Base-by-base conservation (phyloP, 257 asterid species). In the Leonotis leonurus region DNA sequence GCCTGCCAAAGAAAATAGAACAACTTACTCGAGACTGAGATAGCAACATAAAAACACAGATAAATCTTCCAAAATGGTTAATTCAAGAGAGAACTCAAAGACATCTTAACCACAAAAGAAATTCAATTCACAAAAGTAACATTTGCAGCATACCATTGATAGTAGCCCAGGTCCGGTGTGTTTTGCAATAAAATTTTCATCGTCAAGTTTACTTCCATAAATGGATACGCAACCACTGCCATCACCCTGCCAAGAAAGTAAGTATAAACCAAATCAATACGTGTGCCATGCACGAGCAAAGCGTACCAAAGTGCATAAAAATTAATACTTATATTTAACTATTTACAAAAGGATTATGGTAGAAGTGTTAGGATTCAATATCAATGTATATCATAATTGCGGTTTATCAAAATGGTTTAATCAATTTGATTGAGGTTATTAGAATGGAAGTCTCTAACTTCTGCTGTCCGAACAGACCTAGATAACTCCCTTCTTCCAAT, bases 151-250 rank as follows among this genome's bases (percentile, higher is more conserved):
- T 85, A 91, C 98, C 96, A 91, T 88, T 24, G 98, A 91, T 65
- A 91, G 75, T 51, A 91, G 81, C 37, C 98, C 98, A 21, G 98
- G 98, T 56, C 96, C 96, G 48, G 98, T 91, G 83, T 91, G 98
- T 78, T 86, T 91, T 54, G 98, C 98, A 8, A 70, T 78, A 75
- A 91, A 91, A 73, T 88, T 88, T 81, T 91, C 98, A 74, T 91
- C 98, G 58, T 91, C 96, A 48, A 91, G 82, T 81, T 86, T 91
- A 78, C 98, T 91, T 49, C 98, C 98, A 41, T 88, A 86, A 39
- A 88, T 84, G 68, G 94, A 91, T 53, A 80, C 73, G 64, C 95
- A 91, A 29, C 98, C 98, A 68, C 89, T 91, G 26, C 98, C 98
- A 85, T 91, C 98, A 62, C 96, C 96, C 98, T 91, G 84, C 66